Percentiles rank a stretch among this genome's conserved stretches.
Evolutionary conservation across 306 rosid species (phyloP).

Genomic region (Fagus sylvatica): DNA sequence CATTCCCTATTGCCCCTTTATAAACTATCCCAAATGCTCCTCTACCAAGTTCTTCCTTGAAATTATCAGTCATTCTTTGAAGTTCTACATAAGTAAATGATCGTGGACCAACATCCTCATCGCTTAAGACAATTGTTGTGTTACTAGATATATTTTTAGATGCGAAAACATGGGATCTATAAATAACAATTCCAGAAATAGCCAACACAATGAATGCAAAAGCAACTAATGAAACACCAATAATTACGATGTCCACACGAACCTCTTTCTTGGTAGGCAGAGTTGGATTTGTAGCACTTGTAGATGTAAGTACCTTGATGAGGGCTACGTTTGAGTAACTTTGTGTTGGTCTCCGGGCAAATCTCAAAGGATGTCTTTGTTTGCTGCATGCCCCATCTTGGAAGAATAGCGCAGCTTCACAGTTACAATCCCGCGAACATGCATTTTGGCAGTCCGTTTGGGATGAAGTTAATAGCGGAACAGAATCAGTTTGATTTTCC

Average conservation of each 20-base stretch:
- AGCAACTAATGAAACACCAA: not conserved
- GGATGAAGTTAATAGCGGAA: not conserved
- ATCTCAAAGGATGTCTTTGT: not conserved
- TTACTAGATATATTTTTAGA: not conserved
- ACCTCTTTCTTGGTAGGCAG: not conserved
- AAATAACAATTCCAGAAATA: not conserved
- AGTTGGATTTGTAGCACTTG: not conserved
- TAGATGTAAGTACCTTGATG: not conserved
- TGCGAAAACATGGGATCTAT: not conserved
- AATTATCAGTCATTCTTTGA: not conserved
- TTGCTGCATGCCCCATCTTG: too few species aligned
- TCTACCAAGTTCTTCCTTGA: not conserved
- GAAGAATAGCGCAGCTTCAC: too few species aligned
- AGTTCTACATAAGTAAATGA: not conserved
- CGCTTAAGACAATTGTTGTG: too few species aligned
- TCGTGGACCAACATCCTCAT: not conserved
- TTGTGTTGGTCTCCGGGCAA: not conserved
- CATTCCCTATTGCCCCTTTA: not conserved
- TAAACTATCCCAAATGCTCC: not conserved
- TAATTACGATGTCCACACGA: not conserved
- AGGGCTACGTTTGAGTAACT: not conserved
- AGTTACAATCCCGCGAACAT: not conserved
- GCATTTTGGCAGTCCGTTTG: not conserved
- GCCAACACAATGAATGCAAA: not conserved
- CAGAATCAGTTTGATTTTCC: not conserved